Evolutionary conservation across 2,329 filamentous ascomycete genomes (phyloP), one percentile per base, ranked within the genome.

Genomic region (Epichloe sylvatica): DNA sequence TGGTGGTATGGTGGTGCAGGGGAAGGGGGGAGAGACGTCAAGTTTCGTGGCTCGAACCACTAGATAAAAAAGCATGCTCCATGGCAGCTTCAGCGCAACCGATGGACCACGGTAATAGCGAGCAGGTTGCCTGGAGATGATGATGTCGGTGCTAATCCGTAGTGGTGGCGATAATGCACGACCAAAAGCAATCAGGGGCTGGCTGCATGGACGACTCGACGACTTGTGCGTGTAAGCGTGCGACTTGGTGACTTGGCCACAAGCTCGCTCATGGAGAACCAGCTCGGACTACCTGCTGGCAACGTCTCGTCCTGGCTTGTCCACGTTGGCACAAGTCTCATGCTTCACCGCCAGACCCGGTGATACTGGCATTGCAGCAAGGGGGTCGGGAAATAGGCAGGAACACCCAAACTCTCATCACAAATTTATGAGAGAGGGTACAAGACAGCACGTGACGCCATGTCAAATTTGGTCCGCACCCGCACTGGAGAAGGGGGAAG

Each of bases 101-200:
- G 38, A 19, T 19, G 38, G 38, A 21, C 38, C 38, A 40, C 17
- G 38, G 21, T 41, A 23, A n/a, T 3, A 36, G 17, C 38, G 39
- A 42, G 25, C 25, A 25, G 25, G 7, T 8, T 25, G 25, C 8
- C 25, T 25, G 25, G 25, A 25, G 25, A 25, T 25, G 25, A 25
- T 25, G 25, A 25, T 39, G 46, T 25, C 23, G 23, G 23, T 25
- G 23, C 23, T 47, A 30, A 19, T 42, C 17, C n/a, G n/a, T n/a
- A 30, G 25, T 37, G 30, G 36, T 13, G 19, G 23, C 39, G 36
- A 25, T 35, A 42, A 49, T 49, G 45, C 49, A 50, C 35, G 49
- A 38, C 47, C 44, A 47, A 44, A 49, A 46, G 48, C 48, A 51
- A 49, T 25, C 30, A 48, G 39, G 39, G 39, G 30, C 38, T 33